Percentiles rank a stretch among this genome's conserved stretches.
Conservation (phyloP, 805 yeast genomes). For the Saccharomycopsis oosterbeekiorum region DNA sequence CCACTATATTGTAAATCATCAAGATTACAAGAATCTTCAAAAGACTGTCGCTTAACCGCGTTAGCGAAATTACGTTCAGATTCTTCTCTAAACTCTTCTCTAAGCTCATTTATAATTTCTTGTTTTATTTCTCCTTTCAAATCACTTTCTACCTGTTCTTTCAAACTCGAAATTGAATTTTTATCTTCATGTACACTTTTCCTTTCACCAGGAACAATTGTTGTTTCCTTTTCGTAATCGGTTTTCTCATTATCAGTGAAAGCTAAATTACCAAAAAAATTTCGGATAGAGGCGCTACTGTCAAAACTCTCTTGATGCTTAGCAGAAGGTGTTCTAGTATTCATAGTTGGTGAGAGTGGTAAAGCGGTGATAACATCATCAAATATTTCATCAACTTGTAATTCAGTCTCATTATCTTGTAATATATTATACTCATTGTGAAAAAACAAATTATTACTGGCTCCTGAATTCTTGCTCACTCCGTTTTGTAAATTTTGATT, state of each 20-base stretch:
- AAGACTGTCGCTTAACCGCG: not conserved
- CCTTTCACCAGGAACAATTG: not conserved
- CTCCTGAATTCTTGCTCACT: not conserved
- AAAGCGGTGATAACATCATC: not conserved
- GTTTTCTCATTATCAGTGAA: not conserved
- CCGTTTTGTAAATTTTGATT: not conserved
- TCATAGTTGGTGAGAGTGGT: not conserved
- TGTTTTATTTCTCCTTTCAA: not conserved
- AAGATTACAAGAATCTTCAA: not conserved
- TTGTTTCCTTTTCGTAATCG: not conserved
- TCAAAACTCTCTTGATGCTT: not conserved
- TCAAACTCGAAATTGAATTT: not conserved
- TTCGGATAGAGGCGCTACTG: not conserved
- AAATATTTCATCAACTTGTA: not conserved
- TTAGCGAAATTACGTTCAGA: not conserved
- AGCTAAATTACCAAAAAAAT: not conserved
- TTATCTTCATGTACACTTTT: not conserved
- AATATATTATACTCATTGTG: not conserved
- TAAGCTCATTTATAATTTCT: not conserved
- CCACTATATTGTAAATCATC: not conserved
- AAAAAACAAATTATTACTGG: too few relatives aligned
- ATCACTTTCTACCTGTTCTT: not conserved
- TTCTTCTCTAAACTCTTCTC: not conserved
- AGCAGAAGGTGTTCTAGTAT: not conserved
- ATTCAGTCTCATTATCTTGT: not conserved